Conservation (phyloP, 2,329 filamentous ascomycete genomes). For the Fusarium redolens region DNA sequence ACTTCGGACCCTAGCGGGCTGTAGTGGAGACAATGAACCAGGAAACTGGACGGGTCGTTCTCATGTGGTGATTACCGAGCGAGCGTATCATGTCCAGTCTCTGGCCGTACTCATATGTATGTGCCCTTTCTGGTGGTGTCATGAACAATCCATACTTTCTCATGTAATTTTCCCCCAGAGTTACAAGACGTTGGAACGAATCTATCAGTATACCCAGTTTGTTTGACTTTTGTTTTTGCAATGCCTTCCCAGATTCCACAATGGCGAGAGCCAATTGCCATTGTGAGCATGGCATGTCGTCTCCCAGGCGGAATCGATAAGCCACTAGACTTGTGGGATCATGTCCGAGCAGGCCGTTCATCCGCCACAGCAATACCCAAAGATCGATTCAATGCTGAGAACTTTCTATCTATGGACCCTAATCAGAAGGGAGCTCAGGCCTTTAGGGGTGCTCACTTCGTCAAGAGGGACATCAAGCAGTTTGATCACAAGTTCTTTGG, state of each 20-base stretch:
- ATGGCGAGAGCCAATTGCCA: slow-evolving; percentile 42
- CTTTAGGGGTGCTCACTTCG: slow-evolving; percentile 40
- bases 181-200: not conserved
- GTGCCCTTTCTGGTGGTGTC: not conserved
- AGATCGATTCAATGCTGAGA: slow-evolving; percentile 42
- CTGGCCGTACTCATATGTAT: not conserved
- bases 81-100: not conserved
- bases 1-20: not conserved
- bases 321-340: slow-evolving; percentile 39
- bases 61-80: not conserved
- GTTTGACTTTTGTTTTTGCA: slow-evolving; percentile 9
- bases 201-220: not conserved
- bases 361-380: slow-evolving; percentile 39
- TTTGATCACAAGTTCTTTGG: slow-evolving; percentile 44
- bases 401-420: slow-evolving; percentile 41
- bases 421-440: slow-evolving; percentile 40
- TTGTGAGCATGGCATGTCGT: slow-evolving; percentile 41
- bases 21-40: not conserved
- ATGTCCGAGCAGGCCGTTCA: slow-evolving; percentile 37
- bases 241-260: slow-evolving; percentile 37
- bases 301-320: slow-evolving; percentile 42
- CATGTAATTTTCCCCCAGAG: not conserved
- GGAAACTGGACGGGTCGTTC: not conserved
- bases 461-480: slow-evolving; percentile 41
- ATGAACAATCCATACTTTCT: not conserved